These are phyloP conservation scores for Arachis hypogaea DNA, from an alignment of 306 rosid species.

Conservation along the genomic window DNA sequence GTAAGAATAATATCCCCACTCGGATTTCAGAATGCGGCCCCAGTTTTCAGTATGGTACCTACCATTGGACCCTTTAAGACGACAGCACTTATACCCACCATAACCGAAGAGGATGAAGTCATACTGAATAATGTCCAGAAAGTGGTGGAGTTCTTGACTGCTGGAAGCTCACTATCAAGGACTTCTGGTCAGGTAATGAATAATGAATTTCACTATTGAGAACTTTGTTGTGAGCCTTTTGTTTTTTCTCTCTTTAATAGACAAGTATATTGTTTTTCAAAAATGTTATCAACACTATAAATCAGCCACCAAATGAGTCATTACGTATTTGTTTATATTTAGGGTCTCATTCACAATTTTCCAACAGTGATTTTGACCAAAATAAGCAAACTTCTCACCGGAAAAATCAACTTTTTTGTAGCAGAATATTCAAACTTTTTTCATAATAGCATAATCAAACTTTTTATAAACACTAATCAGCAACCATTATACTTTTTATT, in stretches of 20 bases:
- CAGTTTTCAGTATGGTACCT: constrained; percentile 90
- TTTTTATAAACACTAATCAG: too few species aligned
- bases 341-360: too few species aligned
- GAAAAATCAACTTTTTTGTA: too few species aligned
- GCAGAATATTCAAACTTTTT: too few species aligned
- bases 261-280: background rate
- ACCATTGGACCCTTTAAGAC: constrained; percentile 77
- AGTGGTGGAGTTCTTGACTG: constrained; percentile 78
- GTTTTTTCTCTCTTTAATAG: constrained; percentile 15
- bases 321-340: too few species aligned
- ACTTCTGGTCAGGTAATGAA: constrained; percentile 67
- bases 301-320: too few species aligned
- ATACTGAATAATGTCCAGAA: constrained; percentile 91
- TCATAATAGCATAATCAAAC: too few species aligned
- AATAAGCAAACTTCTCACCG: too few species aligned
- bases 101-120: constrained; percentile 84
- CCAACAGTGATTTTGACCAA: too few species aligned
- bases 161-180: constrained; percentile 79
- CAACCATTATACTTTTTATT: too few species aligned
- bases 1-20: constrained; percentile 70
- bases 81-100: constrained; percentile 75
- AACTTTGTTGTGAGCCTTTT: background rate
- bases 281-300: too few species aligned
- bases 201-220: constrained; percentile 7
- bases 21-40: constrained; percentile 77